Evolutionary conservation across 176 grass and related monocot species (phyloP), one percentile per base, ranked within the genome.

Genomic region (Oryza punctata): DNA sequence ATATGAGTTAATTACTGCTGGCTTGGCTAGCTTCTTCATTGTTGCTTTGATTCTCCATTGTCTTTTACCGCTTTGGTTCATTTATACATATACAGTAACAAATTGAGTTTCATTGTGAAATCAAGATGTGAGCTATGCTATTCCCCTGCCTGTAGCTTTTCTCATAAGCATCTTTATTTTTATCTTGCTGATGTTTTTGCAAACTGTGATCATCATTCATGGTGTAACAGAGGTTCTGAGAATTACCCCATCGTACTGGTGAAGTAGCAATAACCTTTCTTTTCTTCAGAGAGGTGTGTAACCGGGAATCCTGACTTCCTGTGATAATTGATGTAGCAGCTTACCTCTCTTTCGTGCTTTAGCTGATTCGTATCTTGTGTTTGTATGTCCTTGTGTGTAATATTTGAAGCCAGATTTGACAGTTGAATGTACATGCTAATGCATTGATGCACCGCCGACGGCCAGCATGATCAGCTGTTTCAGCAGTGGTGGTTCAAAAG

Each of bases 201-300:
- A 60, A 44, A 9, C 28, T 76, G 67, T 84, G 11, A 73, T 41
- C 18, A 15, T 67, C 35, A 54, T 54, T 76, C 61, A 68, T 59
- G 24, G 19, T 30, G 14, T 14, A 84, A 59, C n/a, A 60, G 47
- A 69, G 45, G 4, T 67, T 52, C 73, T 46, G 70, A 16, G 19
- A 74, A 70, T n/a, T 59, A 23, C 21, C 19, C 1, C 7, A 59
- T 59, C 21, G 9, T 59, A n/a, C 54, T 59, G 54, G 7, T 59
- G 19, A n/a, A 59, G 19, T 59, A 59, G 21, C 12, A n/a, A n/a
- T 54, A 54, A 15, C 45, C 45, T 47, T 16, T 19, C 16, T 7
- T 19, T 52, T 52, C 16, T 52, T 19, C 49, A 52, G 49, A 52
- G 49, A 52, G 14, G 14, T 52, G 15, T 59, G 54, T n/a, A 21